A percentile compares a stretch with the other conserved stretches of the same genome.
Conservation (phyloP, 129 eudicot genomes). For the Kitagawia praeruptora region DNA sequence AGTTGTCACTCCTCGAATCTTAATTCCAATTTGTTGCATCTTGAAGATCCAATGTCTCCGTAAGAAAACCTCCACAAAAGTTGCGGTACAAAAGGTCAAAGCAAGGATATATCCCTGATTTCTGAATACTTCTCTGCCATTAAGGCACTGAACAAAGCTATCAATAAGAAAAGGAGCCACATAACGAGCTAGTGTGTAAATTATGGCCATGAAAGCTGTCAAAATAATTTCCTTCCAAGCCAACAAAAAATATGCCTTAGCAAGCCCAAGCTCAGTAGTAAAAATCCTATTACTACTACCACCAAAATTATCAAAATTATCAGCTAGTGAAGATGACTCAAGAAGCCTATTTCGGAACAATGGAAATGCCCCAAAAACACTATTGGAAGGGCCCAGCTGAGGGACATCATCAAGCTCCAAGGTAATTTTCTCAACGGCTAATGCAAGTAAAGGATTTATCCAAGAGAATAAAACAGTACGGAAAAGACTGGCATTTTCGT, state of each 20-base stretch:
- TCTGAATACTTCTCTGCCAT: constrained; percentile 28
- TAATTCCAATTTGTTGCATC: constrained; percentile 61
- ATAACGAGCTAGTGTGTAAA: constrained; percentile 51
- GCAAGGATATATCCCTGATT: constrained; percentile 54
- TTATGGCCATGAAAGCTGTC: constrained; percentile 38
- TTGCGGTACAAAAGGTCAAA: constrained; percentile 50
- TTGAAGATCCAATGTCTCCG: constrained; percentile 69
- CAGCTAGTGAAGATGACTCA: background rate
- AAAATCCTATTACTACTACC: constrained; percentile 4
- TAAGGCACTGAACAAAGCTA: constrained; percentile 63
- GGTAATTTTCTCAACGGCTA: constrained; percentile 41
- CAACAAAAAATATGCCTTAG: constrained; percentile 44
- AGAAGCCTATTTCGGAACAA: constrained; percentile 26
- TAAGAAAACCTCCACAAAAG: constrained; percentile 49
- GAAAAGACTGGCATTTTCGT: constrained; percentile 32
- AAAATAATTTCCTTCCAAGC: constrained; percentile 47
- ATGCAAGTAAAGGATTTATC: constrained; percentile 51
- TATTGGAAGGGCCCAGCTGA: constrained; percentile 41
- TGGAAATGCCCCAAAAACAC: constrained; percentile 50
- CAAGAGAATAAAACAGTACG: constrained; percentile 67
- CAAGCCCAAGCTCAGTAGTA: constrained; percentile 46
- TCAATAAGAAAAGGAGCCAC: constrained; percentile 87
- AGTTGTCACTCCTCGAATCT: constrained; percentile 61
- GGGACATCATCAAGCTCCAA: constrained; percentile 80
- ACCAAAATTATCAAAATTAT: background rate